Evolutionary conservation across 768 basidiomycete genomes (phyloP), one percentile per base, ranked within the genome.

Genomic region (Lactarius quietus): DNA sequence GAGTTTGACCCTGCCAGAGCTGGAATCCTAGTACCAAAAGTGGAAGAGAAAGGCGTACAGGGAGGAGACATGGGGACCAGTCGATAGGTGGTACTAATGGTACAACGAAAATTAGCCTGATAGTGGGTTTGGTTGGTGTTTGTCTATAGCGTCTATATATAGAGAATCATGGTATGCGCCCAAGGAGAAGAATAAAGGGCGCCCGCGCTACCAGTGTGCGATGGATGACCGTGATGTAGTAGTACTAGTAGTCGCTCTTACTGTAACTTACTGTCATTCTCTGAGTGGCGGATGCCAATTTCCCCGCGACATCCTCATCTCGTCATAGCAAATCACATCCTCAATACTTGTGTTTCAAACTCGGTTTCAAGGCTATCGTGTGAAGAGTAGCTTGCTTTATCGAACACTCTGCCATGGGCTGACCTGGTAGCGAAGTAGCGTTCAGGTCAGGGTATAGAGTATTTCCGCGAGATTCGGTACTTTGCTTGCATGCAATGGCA

Each of bases 1-100:
- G 2, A 77, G 73, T 57, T 73, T 75, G 15, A 76, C 62, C 69
- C 74, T 72, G 28, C 75, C 74, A 5, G 69, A 29, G 8, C 61
- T 39, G 3, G 70, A 17, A 12, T 56, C 63, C 20, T 41, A 39
- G 28, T 54, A 62, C 69, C 66, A 70, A 4, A 65, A 43, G 29
- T 60, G 1, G 60, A 62, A 10, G 60, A 62, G 57, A 70, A 63
- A 28, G 56, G 29, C 6, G 67, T 28, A 1, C 66, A 64, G 14
- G 68, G 36, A 31, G 57, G 28, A 14, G 65, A 67, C 68, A 67
- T 67, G 53, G 36, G 6, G 35, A 1, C 35, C 5, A 8, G 28
- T 17, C 38, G 14, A 38, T 15, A 35, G 0, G 38, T 17, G 15
- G n/a, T 38, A 36, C 15, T 29, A 28, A 17, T 33, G 26, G 2